Percentiles rank a stretch among this genome's conserved stretches.
Conservation (phyloP, 306 rosid genomes). For the peach (Prunus persica) region Prunus_persica_NCBIv2 NC_034014.1:27647501-27648000, state of each 20-base stretch:
- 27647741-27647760: conserved; percentile 76
- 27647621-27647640: conserved; percentile 74
- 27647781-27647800: conserved; percentile 49
- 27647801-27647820: conserved; percentile 73
- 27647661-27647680: conserved; percentile 52
- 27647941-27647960: conserved; percentile 70
- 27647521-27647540: conserved; percentile 83
- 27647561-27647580: conserved; percentile 63
- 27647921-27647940: conserved; percentile 89
- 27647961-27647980: conserved; percentile 95
- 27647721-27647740: conserved; percentile 84
- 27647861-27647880: conserved; percentile 81
- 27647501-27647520: conserved; percentile 81
- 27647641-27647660: conserved; percentile 69
- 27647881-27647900: conserved; percentile 71
- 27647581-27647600: conserved; percentile 71
- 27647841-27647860: conserved; percentile 67
- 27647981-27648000: conserved; percentile 73
- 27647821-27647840: conserved; percentile 65
- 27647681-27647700: conserved; percentile 57
- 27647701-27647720: conserved; percentile 62
- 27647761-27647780: conserved; percentile 61
- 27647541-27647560: conserved; percentile 80
- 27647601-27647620: conserved; percentile 74
- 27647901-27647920: conserved; percentile 85